Evolutionary conservation across 2,329 filamentous ascomycete species (phyloP), one percentile per base, ranked within the genome.

Genomic region (Colletotrichum sp.): DNA sequence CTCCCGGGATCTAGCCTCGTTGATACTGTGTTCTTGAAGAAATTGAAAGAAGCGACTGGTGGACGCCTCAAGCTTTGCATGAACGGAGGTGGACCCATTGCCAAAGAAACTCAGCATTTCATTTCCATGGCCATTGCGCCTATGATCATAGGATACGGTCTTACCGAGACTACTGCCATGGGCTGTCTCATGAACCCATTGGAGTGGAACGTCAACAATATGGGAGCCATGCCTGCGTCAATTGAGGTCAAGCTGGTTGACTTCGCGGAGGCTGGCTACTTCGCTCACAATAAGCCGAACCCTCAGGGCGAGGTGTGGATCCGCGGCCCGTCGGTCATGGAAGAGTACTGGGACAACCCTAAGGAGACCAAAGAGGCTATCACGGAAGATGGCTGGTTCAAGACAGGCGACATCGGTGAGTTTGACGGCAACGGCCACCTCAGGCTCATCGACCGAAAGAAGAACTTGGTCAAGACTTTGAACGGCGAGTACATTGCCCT

Each of bases 221-320:
- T 96, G 70, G 95, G 95, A 77, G 91, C 94, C 78, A 91, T 96
- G 81, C 92, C 94, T 12, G 92, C 90, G 5, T 93, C 89, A 13
- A 88, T 96, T 74, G 95, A 97, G 83, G 87, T 95, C 82, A 98
- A 97, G 88, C 90, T 98, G 13, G 95, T 97, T 75, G 95, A 97
- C 83, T 97, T 95, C 83, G 85, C 92, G 9, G 95, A 98, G 80
- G 95, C 95, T 12, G 95, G 95, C 52, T 98, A 97, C 86, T 92
- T 89, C 64, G 88, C 92, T 30, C 94, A 91, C 77, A 96, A 94
- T 87, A 93, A 92, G 78, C 95, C 95, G 24, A 87, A 90, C 78
- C 92, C 94, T 2, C 95, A 97, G 85, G 95, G 95, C 80, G 95
- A 98, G 84, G 94, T 98, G 82, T 96, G 94, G 94, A 96, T 98